Conservation (phyloP, 192 early-diverging fungal species). For the Coemansia sp. region DNA sequence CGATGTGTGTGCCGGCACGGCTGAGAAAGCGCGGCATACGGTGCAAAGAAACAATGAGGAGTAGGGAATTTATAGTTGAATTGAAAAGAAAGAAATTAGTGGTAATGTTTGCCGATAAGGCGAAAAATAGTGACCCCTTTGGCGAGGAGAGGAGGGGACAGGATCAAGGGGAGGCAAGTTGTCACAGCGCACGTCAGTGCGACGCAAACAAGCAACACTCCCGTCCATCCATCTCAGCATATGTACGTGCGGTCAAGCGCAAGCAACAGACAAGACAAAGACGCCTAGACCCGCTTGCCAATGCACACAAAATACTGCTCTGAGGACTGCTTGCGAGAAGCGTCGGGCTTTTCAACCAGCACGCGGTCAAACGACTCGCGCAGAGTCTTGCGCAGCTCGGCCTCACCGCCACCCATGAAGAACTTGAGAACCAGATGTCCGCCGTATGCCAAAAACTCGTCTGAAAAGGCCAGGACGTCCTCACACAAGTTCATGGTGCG, state of each 20-base stretch:
- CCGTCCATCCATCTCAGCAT: no score
- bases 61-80: not conserved
- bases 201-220: no score
- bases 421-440: slow-evolving; percentile 56
- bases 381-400: slow-evolving; percentile 49
- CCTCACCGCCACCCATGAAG: slow-evolving; percentile 59
- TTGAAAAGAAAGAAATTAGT: not conserved
- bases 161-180: not conserved
- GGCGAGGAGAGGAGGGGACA: no score
- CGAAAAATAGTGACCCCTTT: no score
- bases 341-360: slow-evolving; percentile 62
- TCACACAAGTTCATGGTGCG: slow-evolving; percentile 65
- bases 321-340: slow-evolving; percentile 62
- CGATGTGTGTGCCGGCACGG: slow-evolving; percentile 48
- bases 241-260: no score
- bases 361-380: slow-evolving; percentile 54
- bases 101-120: no score
- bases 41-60: not conserved
- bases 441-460: slow-evolving; percentile 29
- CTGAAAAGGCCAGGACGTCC: slow-evolving; percentile 60
- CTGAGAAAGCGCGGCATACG: slow-evolving; percentile 49
- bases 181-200: no score
- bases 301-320: slow-evolving; percentile 71
- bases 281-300: slow-evolving; percentile 9
- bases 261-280: not conserved